phyloP scores from a whole-genome alignment of 1,139 yeast species.

The Arxiozyma bovina region DNA sequence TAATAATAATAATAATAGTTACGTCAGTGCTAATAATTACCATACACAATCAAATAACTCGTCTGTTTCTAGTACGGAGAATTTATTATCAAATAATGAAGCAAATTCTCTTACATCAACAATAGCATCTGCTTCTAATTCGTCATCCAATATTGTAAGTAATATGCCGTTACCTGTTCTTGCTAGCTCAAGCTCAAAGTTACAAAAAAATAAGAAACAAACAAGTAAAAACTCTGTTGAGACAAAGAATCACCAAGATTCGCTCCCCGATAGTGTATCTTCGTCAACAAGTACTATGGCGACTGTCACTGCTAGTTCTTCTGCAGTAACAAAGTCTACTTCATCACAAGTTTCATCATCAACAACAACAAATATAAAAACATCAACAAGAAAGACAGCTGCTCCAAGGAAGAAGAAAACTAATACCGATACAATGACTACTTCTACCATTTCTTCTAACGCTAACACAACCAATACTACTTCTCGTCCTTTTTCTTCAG shows the following conservation, averaged over 20 bases:
- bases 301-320: neutral
- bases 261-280: neutral
- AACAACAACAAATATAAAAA: neutral
- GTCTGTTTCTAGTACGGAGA: neutral
- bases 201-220: neutral
- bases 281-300: neutral
- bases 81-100: neutral
- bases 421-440: neutral
- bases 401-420: neutral
- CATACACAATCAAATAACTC: neutral
- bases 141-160: neutral
- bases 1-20: neutral
- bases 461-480: neutral
- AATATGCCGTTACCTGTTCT: neutral
- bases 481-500: neutral
- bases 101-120: neutral
- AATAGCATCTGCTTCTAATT: neutral
- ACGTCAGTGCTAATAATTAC: too few relatives aligned
- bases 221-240: neutral
- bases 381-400: neutral
- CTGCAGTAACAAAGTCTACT: neutral
- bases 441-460: neutral
- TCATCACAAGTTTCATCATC: neutral
- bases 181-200: neutral
- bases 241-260: neutral